phyloP scores from a whole-genome alignment of 768 basidiomycete species.

The Cantharellus cinnabarinus region DNA sequence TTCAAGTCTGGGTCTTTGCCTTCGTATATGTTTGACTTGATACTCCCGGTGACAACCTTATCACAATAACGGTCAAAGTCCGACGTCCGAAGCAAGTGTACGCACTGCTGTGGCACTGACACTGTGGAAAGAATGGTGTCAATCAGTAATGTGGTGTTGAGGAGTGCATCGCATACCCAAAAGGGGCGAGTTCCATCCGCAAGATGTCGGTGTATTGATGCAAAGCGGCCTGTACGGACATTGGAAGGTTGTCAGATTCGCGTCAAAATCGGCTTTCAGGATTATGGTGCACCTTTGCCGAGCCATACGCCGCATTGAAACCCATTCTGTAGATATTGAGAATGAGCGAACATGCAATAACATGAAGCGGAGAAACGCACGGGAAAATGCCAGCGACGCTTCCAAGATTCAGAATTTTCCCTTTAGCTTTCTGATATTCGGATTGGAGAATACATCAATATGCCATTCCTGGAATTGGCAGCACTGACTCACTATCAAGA shows the following conservation, averaged over 20 bases:
- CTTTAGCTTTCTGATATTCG: constrained; percentile 5
- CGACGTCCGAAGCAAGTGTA: too few species aligned
- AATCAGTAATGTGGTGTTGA: neutral
- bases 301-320: neutral
- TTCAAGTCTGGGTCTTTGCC: neutral
- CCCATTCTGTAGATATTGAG: neutral
- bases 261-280: neutral
- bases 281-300: neutral
- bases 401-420: constrained; percentile 16
- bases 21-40: neutral
- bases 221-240: constrained; percentile 18
- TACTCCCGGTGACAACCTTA: neutral
- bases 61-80: too few species aligned
- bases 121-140: neutral
- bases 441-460: too few species aligned
- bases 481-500: constrained; percentile 11
- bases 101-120: neutral
- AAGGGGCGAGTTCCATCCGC: constrained; percentile 18
- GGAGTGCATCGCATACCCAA: constrained; percentile 10
- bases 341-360: neutral
- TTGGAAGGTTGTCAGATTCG: neutral
- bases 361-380: constrained; percentile 10
- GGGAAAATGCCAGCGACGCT: constrained; percentile 16
- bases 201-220: constrained; percentile 16
- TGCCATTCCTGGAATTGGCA: too few species aligned